Evolutionary conservation across 805 yeast genomes (phyloP).

Genomic region (Kazachstania africana): DNA sequence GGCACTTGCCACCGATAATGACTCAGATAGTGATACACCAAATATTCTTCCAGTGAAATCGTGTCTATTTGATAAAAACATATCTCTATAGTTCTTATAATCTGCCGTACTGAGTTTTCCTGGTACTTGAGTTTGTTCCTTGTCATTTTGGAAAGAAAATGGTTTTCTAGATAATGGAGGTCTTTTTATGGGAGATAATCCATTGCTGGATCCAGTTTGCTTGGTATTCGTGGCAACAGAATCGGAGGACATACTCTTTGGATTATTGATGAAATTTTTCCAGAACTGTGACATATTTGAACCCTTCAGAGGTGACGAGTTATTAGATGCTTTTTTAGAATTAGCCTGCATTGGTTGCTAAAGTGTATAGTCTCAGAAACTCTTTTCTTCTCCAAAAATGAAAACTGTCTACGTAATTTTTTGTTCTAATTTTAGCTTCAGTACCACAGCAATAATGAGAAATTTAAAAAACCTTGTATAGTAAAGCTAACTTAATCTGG

Average conservation of each 20-base stretch:
- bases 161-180: slow-evolving; percentile 8
- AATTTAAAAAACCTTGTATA: no score
- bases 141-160: slow-evolving; percentile 4
- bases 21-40: slow-evolving; percentile 66
- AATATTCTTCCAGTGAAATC: slow-evolving; percentile 43
- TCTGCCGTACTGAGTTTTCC: slow-evolving; percentile 4
- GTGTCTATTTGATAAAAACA: slow-evolving; percentile 26
- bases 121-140: neutral
- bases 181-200: slow-evolving; percentile 1
- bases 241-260: slow-evolving; percentile 24
- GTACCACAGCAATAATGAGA: no score
- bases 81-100: slow-evolving; percentile 28
- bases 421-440: no score
- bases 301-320: neutral
- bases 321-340: neutral
- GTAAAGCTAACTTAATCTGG: no score
- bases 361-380: neutral
- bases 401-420: no score
- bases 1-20: slow-evolving; percentile 55
- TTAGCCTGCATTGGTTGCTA: neutral
- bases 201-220: neutral
- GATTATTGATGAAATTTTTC: slow-evolving; percentile 23
- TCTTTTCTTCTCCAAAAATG: no score
- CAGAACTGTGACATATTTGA: slow-evolving; percentile 18
- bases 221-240: slow-evolving; percentile 7